These are phyloP conservation scores for Penicillium sp. DNA, from an alignment of 2,329 filamentous ascomycete genomes.

Conservation along the genomic window DNA sequence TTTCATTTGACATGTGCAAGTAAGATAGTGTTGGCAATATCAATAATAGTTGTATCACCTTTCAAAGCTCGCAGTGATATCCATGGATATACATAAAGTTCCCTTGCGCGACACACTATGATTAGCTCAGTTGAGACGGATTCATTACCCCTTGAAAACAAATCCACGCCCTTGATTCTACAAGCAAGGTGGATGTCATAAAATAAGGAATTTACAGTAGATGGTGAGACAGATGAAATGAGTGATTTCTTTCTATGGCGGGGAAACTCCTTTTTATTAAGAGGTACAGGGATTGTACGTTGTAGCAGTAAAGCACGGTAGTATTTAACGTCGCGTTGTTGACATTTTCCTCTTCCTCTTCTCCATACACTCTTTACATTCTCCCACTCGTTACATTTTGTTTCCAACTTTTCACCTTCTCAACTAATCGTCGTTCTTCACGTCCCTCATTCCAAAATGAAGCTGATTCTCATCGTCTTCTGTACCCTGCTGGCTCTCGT, in stretches of 20 bases:
- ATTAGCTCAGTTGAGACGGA: no score
- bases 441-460: slow-evolving; percentile 29
- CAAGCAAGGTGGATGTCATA: no score
- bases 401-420: not conserved
- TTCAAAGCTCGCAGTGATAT: no score
- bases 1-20: no score
- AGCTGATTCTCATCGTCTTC: slow-evolving; percentile 46
- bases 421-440: not conserved
- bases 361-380: not conserved
- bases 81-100: no score
- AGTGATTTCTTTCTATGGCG: not conserved
- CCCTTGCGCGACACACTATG: no score
- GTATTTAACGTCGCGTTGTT: not conserved
- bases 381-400: not conserved
- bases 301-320: not conserved
- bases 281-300: not conserved
- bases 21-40: no score
- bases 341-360: not conserved
- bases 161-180: no score
- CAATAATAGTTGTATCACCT: no score
- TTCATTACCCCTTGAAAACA: no score
- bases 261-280: no score
- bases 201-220: no score
- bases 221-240: not conserved
- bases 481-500: slow-evolving; percentile 47